Conservation (phyloP, 768 basidiomycete genomes). For the Russula ochroleuca region DNA sequence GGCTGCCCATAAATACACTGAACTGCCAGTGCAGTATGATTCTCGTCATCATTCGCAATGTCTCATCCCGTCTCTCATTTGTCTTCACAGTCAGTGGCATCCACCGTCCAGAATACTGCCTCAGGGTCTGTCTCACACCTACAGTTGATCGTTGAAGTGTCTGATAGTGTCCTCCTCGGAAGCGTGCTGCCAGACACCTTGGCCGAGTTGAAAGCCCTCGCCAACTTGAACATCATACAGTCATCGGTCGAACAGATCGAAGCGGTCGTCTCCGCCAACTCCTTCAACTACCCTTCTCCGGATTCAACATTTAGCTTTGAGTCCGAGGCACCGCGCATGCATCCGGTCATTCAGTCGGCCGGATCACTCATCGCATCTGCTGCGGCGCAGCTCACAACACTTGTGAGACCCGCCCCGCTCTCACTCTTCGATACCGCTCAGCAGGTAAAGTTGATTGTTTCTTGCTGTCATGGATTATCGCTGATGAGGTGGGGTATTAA, state of each 20-base stretch:
- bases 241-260: slow-evolving; percentile 12
- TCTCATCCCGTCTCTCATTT: neutral
- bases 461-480: neutral
- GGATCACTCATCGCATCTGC: slow-evolving; percentile 15
- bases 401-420: slow-evolving; percentile 7
- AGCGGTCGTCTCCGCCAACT: neutral
- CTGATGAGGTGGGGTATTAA: neutral
- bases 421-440: slow-evolving; percentile 1
- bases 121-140: neutral
- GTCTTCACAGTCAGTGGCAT: too few species aligned
- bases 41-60: neutral
- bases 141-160: neutral
- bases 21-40: too few species aligned
- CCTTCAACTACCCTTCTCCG: slow-evolving; percentile 8
- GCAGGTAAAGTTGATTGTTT: slow-evolving; percentile 1
- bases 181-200: neutral
- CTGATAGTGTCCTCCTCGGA: neutral
- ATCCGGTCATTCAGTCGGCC: slow-evolving; percentile 6
- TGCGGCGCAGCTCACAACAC: slow-evolving; percentile 8
- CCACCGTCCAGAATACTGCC: neutral
- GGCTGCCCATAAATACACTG: neutral
- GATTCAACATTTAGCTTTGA: neutral
- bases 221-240: slow-evolving; percentile 15
- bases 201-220: neutral
- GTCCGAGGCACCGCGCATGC: slow-evolving; percentile 6